phyloP scores from a whole-genome alignment of 1,284 basidiomycete species.

The Waitea zeae region DNA sequence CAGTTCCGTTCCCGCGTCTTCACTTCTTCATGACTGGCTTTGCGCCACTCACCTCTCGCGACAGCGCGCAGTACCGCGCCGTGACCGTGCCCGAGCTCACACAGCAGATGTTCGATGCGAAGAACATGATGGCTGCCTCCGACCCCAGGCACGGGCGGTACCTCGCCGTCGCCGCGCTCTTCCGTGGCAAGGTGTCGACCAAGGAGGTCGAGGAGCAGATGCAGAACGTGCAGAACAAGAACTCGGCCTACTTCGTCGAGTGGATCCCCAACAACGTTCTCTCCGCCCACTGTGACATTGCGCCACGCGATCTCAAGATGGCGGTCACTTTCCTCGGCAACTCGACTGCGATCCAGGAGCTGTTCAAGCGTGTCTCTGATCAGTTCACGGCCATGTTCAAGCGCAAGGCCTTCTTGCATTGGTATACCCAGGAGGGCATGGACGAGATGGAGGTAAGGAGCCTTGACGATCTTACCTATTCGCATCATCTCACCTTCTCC shows the following conservation, averaged over 20 bases:
- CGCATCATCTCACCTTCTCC: slow-evolving; percentile 10
- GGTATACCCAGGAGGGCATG: slow-evolving; percentile 98
- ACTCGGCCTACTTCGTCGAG: slow-evolving; percentile 94
- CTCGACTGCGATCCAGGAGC: slow-evolving; percentile 92
- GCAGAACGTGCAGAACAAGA: slow-evolving; percentile 96
- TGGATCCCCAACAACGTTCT: slow-evolving; percentile 99
- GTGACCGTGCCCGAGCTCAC: slow-evolving; percentile 94
- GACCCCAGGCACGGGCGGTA: slow-evolving; percentile 93
- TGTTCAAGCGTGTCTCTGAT: slow-evolving; percentile 94
- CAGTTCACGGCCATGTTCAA: slow-evolving; percentile 99
- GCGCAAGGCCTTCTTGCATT: slow-evolving; percentile 98
- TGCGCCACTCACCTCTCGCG: slow-evolving; percentile 85
- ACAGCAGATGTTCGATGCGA: slow-evolving; percentile 96
- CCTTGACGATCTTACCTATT: slow-evolving; percentile 9
- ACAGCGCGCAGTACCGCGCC: slow-evolving; percentile 87
- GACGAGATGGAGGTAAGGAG: slow-evolving; percentile 98
- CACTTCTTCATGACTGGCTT: slow-evolving; percentile 99
- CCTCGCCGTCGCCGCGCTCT: slow-evolving; percentile 89
- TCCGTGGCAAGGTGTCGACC: slow-evolving; percentile 98
- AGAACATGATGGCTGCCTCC: slow-evolving; percentile 98
- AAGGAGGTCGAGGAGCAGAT: slow-evolving; percentile 99
- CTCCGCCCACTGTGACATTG: slow-evolving; percentile 91
- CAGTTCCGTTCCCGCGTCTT: slow-evolving; percentile 94
- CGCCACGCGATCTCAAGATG: slow-evolving; percentile 89
- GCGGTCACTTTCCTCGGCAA: slow-evolving; percentile 95